Conservation (phyloP, 208 protist species). For the Acanthamoeba culbertsoni region DNA sequence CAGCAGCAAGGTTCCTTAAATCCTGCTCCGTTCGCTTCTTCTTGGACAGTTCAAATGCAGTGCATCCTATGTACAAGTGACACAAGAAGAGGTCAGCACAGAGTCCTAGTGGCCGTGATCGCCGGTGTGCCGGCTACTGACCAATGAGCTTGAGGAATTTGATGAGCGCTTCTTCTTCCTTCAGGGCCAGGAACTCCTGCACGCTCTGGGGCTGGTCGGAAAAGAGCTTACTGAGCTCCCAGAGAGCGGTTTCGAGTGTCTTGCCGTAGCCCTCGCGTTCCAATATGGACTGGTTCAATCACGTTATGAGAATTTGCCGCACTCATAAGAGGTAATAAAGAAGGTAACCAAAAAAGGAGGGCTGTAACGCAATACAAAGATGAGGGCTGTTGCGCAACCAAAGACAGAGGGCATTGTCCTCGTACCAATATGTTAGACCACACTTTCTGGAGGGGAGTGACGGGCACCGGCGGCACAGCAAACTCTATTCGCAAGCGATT, state of each 20-base stretch:
- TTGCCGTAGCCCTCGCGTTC: neutral
- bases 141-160: constrained; percentile 36
- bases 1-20: neutral
- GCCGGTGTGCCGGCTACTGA: neutral
- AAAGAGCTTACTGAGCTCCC: constrained; percentile 2
- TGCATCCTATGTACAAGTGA: neutral
- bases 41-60: constrained; percentile 16
- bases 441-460: constrained; percentile 2
- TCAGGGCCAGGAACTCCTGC: constrained; percentile 15
- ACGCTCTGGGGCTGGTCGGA: neutral
- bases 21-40: constrained; percentile 3
- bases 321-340: neutral
- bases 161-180: constrained; percentile 32
- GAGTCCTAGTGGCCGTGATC: too few species aligned
- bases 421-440: constrained; percentile 15
- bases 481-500: constrained; percentile 21
- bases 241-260: neutral
- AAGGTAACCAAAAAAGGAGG: neutral
- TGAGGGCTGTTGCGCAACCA: neutral
- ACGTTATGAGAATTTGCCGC: neutral
- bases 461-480: neutral
- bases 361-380: neutral
- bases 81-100: neutral
- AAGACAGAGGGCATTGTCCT: neutral
- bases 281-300: neutral